Evolutionary conservation across 1,284 basidiomycete species (phyloP).

Genomic region (Leccinum fuscescens): DNA sequence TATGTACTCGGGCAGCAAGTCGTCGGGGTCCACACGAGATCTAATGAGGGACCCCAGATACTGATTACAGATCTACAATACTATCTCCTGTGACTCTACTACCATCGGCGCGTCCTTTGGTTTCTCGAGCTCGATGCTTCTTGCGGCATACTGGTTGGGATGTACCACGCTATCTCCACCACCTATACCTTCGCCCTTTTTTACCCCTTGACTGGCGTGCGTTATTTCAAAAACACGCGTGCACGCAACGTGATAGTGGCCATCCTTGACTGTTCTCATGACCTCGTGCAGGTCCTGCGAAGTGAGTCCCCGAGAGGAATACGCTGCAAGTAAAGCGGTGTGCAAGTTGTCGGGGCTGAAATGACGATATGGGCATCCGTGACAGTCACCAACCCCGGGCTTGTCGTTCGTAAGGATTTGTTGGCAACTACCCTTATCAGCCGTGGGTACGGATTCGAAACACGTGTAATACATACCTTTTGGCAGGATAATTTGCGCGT

Average conservation of each 20-base stretch:
- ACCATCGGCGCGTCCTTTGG: constrained; percentile 29
- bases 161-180: constrained; percentile 89
- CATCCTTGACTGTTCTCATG: constrained; percentile 74
- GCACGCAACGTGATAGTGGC: constrained; percentile 95
- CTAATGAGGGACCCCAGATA: constrained; percentile 17
- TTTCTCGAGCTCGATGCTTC: constrained; percentile 66
- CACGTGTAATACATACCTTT: constrained; percentile 54
- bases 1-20: constrained; percentile 2
- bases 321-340: constrained; percentile 72
- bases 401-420: constrained; percentile 83
- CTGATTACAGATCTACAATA: constrained; percentile 5
- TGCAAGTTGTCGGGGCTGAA: constrained; percentile 86
- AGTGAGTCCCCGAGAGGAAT: constrained; percentile 64
- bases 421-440: constrained; percentile 67
- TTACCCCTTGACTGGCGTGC: constrained; percentile 71
- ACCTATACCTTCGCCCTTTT: constrained; percentile 88
- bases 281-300: constrained; percentile 83
- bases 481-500: constrained; percentile 92
- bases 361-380: constrained; percentile 96
- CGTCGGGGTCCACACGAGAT: constrained; percentile 20
- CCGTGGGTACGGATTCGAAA: background rate
- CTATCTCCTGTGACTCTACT: constrained; percentile 17
- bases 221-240: constrained; percentile 97
- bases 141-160: constrained; percentile 84
- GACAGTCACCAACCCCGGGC: constrained; percentile 71